Conservation (phyloP, 192 early-diverging fungal species). For the Gryganskiella cystojenkinii region DNA sequence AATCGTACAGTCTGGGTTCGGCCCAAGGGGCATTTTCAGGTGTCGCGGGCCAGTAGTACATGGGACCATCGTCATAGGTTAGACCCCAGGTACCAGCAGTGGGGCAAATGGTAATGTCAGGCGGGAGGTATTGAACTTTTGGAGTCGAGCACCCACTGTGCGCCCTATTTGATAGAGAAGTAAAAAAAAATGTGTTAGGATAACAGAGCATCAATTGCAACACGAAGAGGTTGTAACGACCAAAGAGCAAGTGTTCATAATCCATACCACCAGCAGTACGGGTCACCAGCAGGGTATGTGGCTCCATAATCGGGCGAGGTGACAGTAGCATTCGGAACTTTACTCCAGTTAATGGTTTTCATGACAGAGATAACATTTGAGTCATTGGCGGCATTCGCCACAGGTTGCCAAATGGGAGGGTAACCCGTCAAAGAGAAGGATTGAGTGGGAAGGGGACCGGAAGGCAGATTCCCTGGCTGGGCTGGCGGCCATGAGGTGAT, state of each 20-base stretch:
- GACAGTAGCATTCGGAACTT: slow-evolving; percentile 35
- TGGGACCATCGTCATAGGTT: slow-evolving; percentile 49
- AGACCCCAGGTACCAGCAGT: slow-evolving; percentile 18
- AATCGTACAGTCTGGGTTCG: slow-evolving; percentile 55
- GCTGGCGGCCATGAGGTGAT: slow-evolving; percentile 22
- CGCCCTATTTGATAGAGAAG: slow-evolving; percentile 31
- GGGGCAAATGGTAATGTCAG: slow-evolving; percentile 49
- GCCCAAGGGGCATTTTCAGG: slow-evolving; percentile 24
- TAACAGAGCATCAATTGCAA: not conserved
- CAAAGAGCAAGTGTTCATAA: too few species aligned
- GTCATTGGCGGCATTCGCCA: slow-evolving; percentile 25
- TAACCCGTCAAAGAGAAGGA: slow-evolving; percentile 27
- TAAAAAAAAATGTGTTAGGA: slow-evolving; percentile 10
- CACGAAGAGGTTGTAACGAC: not conserved
- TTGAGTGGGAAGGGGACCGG: slow-evolving; percentile 32
- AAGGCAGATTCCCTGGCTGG: slow-evolving; percentile 23
- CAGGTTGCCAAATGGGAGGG: slow-evolving; percentile 12
- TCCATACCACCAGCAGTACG: slow-evolving; percentile 7
- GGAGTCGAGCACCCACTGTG: slow-evolving; percentile 31
- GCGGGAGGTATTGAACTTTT: slow-evolving; percentile 32
- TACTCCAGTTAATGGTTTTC: slow-evolving; percentile 48
- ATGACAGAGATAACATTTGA: slow-evolving; percentile 36
- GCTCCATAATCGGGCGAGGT: not conserved
- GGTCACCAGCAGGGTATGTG: not conserved
- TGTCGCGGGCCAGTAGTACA: slow-evolving; percentile 25